A percentile compares a stretch with the other conserved stretches of the same genome.
Conservation (phyloP, 1,284 basidiomycete species). For the Tremellales sp. region DNA sequence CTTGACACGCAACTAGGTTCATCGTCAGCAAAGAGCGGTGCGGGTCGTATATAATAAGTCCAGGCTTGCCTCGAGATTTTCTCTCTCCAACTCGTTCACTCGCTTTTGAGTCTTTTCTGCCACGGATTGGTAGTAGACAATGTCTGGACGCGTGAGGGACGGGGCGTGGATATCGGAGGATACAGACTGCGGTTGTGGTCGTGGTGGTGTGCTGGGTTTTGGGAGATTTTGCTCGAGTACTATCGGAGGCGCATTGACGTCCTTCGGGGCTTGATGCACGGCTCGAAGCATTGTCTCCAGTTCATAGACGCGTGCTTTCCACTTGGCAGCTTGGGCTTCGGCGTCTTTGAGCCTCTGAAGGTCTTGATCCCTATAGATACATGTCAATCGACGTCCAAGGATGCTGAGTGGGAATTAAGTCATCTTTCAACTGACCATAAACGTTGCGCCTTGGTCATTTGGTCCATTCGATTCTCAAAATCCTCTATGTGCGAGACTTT, state of each 20-base stretch:
- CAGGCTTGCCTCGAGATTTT: constrained; percentile 31
- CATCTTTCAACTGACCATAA: constrained; percentile 36
- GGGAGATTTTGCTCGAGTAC: not conserved
- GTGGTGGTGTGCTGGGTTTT: not conserved
- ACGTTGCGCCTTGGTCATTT: constrained; percentile 33
- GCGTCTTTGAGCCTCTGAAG: constrained; percentile 26
- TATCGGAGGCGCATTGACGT: not conserved
- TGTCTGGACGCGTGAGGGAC: constrained; percentile 1
- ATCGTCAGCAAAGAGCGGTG: constrained; percentile 3
- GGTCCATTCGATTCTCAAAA: constrained; percentile 41
- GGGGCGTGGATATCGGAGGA: not conserved
- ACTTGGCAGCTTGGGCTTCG: constrained; percentile 12
- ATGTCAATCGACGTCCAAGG: too few relatives aligned
- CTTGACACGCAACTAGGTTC: constrained; percentile 12
- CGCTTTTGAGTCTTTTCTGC: constrained; percentile 27
- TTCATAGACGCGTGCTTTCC: constrained; percentile 16
- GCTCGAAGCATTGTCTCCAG: constrained; percentile 8
- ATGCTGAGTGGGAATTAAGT: too few relatives aligned
- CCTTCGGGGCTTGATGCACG: not conserved
- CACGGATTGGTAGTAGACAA: constrained; percentile 18
- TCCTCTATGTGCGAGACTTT: constrained; percentile 41
- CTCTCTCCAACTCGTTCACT: constrained; percentile 25
- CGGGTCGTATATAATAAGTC: not conserved
- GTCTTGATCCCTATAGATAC: constrained; percentile 25
- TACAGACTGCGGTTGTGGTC: not conserved